Conservation (phyloP, 257 asterid species). For the Gardenia jasminoides region DNA sequence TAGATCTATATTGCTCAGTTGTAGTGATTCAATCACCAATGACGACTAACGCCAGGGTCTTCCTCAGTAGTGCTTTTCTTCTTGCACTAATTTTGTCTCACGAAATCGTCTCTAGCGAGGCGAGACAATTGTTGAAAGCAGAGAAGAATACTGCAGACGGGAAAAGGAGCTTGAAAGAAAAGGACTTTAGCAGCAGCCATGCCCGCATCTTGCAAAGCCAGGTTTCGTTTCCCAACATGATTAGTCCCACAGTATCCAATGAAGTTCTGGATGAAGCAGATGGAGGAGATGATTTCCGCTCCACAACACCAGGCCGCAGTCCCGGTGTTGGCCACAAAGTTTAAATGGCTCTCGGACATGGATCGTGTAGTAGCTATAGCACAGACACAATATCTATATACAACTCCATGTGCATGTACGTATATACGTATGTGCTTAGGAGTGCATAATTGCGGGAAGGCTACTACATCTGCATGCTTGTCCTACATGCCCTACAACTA, state of each 20-base stretch:
- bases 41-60: constrained; percentile 13
- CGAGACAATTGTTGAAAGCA: constrained; percentile 9
- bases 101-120: constrained; percentile 16
- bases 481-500: background rate
- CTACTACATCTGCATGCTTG: background rate
- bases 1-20: background rate
- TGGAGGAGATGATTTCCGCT: background rate
- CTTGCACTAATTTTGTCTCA: constrained; percentile 20
- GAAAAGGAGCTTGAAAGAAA: background rate
- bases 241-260: background rate
- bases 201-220: constrained; percentile 11
- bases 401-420: no score
- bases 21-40: background rate
- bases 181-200: background rate
- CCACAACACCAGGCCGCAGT: constrained; percentile 32
- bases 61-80: constrained; percentile 8
- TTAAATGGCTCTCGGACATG: background rate
- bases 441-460: background rate
- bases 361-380: no score
- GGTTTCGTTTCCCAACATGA: constrained; percentile 1
- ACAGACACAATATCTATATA: no score
- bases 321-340: constrained; percentile 32
- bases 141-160: background rate
- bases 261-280: background rate
- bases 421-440: no score